Percentiles rank a stretch among this genome's conserved stretches.
phyloP scores from a whole-genome alignment of 2,329 filamentous ascomycete species.

The Curvularia spicifera region DNA sequence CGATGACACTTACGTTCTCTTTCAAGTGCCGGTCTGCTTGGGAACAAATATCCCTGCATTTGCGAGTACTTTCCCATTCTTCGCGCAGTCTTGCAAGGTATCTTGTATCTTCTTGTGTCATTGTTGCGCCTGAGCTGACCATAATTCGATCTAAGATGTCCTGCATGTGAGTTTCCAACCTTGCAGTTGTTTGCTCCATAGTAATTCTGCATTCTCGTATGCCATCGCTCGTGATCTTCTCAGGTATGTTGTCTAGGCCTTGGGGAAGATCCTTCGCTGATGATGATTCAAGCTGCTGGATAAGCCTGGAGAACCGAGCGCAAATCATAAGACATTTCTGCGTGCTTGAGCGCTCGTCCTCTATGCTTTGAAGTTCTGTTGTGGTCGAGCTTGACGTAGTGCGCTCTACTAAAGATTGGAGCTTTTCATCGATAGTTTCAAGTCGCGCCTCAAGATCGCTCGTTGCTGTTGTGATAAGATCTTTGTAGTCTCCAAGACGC shows the following conservation, averaged over 20 bases:
- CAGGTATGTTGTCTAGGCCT: background rate
- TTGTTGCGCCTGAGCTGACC: background rate
- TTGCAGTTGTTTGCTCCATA: slow-evolving; percentile 1
- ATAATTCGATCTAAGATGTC: background rate
- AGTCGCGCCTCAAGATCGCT: no score
- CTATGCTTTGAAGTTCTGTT: background rate
- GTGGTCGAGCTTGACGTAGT: background rate
- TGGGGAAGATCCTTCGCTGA: background rate
- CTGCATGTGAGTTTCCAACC: background rate
- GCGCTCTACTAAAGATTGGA: background rate
- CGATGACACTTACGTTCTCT: slow-evolving; percentile 1
- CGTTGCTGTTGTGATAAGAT: no score
- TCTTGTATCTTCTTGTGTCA: background rate
- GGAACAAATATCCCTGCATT: background rate
- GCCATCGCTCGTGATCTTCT: background rate
- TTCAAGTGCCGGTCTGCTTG: background rate
- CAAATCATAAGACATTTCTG: background rate
- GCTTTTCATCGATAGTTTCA: no score
- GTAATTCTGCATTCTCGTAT: slow-evolving; percentile 1
- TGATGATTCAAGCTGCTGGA: slow-evolving; percentile 1
- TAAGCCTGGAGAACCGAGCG: background rate
- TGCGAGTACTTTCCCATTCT: background rate
- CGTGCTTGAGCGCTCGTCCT: slow-evolving; percentile 1
- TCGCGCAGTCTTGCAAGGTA: slow-evolving; percentile 1
- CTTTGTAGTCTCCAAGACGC: no score